Base-by-base conservation (phyloP, 2,329 filamentous ascomycete species). In the Neodidymelliopsis sp. region DNA sequence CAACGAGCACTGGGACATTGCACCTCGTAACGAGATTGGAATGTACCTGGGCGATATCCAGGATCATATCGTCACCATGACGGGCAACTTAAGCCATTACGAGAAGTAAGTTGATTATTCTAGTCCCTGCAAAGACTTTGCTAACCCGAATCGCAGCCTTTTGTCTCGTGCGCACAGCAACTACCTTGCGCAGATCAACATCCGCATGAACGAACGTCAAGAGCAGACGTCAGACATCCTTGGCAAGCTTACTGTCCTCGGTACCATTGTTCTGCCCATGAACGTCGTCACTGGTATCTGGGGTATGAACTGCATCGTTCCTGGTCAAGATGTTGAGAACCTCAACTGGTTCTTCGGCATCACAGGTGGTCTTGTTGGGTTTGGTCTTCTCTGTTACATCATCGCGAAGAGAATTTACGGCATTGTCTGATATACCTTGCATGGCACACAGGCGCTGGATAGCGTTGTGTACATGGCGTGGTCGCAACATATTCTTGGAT, bases 1-100 rank as follows among this genome's bases (percentile, higher is more conserved):
- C 77, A 99, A 97, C 68, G 93, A 99, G 77, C 89, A 95, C 58
- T 99, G 92, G 91, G 90, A 97, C 63, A 90, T 99, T 50, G 93
- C 94, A 5, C 94, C 94, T 9, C 84, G 92, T 54, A 94, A 89
- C 24, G 94, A 99, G 71, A 97, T 99, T 69, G 94, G 94, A n/a
- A 76, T 99, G 42, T 99, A 97, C 74, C 79, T 99, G 49, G 94
- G 94, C 54, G 94, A 99, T 77, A 99, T 99, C 57, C 94, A 99
- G 73, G 94, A 99, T 77, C 94, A 99, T 71, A 97, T 99, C 62
- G 87, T 99, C 62, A 99, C 94, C 56, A 99, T 99, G 94, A 97
- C 93, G 27, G 90, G 89, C 40, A 99, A 97, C 70, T 76, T 99
- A 67, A 89, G 87, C 59, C 94, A 99, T 71, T 97, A 97, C 67